A percentile compares a stretch with the other conserved stretches of the same genome.
Evolutionary conservation across 169 alveolate species (phyloP).

Genomic region (Cryptosporidium bovis): DNA sequence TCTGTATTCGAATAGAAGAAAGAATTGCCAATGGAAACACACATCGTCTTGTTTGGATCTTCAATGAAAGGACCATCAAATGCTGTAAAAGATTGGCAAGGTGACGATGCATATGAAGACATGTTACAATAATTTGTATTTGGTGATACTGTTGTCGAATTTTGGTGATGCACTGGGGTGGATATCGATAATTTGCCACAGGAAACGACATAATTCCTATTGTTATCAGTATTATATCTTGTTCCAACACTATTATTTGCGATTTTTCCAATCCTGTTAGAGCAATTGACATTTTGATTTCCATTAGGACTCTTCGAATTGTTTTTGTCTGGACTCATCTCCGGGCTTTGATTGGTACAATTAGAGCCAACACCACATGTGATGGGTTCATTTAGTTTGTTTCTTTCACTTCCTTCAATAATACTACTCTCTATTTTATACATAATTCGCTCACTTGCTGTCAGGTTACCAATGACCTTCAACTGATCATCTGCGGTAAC

Average conservation of each 20-base stretch:
- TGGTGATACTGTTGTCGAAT: conserved; percentile 70
- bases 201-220: conserved; percentile 3
- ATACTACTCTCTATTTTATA: background rate
- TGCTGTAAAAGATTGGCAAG: conserved; percentile 65
- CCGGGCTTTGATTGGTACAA: background rate
- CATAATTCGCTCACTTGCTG: conserved; percentile 9
- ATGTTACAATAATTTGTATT: conserved; percentile 71
- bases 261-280: background rate
- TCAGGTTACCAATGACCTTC: conserved; percentile 3
- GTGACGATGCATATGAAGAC: conserved; percentile 67
- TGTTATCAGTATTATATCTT: conserved; percentile 21
- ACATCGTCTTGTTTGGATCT: conserved; percentile 71
- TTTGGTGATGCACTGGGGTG: conserved; percentile 69
- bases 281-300: conserved; percentile 15
- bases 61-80: conserved; percentile 71
- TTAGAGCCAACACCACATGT: background rate
- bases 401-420: background rate
- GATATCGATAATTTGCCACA: conserved; percentile 33
- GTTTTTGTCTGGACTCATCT: conserved; percentile 29
- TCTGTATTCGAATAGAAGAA: conserved; percentile 42
- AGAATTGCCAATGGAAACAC: conserved; percentile 12
- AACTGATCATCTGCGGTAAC: conserved; percentile 5
- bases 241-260: background rate
- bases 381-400: background rate
- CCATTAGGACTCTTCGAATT: conserved; percentile 6